phyloP scores from a whole-genome alignment of 2,329 filamentous ascomycete species.

The Cadophora luteo-olivacea region DNA sequence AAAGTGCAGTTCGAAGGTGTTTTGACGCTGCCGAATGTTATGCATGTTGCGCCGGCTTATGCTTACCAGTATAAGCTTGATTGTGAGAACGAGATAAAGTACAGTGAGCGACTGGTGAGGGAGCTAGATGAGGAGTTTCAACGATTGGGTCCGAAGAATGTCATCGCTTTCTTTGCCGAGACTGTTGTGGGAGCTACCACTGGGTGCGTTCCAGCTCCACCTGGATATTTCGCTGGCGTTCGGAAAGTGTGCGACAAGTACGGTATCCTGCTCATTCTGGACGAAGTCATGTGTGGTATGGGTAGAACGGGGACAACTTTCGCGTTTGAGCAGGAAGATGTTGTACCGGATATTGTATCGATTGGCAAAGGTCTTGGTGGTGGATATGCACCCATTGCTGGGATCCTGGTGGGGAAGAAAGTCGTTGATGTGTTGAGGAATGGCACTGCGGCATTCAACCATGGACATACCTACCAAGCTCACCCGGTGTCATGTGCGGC shows the following conservation, averaged over 20 bases:
- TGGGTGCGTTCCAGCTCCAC: conserved; percentile 68
- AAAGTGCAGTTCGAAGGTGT: conserved; percentile 61
- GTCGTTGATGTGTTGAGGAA: conserved; percentile 50
- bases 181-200: conserved; percentile 71
- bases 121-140: conserved; percentile 68
- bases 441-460: conserved; percentile 25
- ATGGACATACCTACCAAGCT: conserved; percentile 59
- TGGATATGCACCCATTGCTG: conserved; percentile 66
- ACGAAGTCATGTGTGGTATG: conserved; percentile 70
- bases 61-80: conserved; percentile 60
- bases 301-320: conserved; percentile 57
- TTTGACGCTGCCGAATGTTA: conserved; percentile 54
- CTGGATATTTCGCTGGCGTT: conserved; percentile 72
- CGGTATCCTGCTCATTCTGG: conserved; percentile 73
- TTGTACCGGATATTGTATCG: conserved; percentile 66
- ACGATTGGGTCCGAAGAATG: conserved; percentile 61
- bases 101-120: conserved; percentile 59
- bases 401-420: conserved; percentile 56
- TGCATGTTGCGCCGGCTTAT: conserved; percentile 65
- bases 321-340: conserved; percentile 57
- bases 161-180: conserved; percentile 70
- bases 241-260: conserved; percentile 69
- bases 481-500: conserved; percentile 63
- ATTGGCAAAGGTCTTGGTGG: conserved; percentile 69
- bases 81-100: conserved; percentile 57